phyloP scores from a whole-genome alignment of 1,284 basidiomycete genomes.

The Ceratobasidium sp. region DNA sequence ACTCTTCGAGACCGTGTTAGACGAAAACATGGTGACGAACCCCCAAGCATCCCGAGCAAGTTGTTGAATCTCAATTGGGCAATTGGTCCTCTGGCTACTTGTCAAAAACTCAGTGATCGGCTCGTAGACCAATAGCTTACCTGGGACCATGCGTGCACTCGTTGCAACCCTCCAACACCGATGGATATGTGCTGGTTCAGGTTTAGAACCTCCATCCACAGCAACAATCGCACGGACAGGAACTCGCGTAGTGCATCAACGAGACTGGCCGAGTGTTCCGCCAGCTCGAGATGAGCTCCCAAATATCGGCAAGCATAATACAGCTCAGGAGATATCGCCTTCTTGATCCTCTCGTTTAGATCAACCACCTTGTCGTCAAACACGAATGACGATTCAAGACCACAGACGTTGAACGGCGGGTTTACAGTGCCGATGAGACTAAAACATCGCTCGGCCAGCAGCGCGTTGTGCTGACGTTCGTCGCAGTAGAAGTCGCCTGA shows the following conservation, averaged over 20 bases:
- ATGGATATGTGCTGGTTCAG: neutral
- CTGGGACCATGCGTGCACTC: neutral
- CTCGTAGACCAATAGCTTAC: too few relatives aligned
- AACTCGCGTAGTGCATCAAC: neutral
- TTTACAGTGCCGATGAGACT: neutral
- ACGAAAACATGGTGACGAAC: slow-evolving; percentile 38
- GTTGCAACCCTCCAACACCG: neutral
- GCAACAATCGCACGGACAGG: slow-evolving; percentile 1
- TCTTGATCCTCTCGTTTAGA: neutral
- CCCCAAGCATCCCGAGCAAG: slow-evolving; percentile 29
- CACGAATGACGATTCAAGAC: slow-evolving; percentile 6
- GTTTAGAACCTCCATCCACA: slow-evolving; percentile 37
- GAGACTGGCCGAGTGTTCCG: neutral
- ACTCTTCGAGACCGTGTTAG: slow-evolving; percentile 19
- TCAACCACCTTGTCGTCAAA: neutral
- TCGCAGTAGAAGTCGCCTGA: slow-evolving; percentile 22
- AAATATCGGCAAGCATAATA: slow-evolving; percentile 31
- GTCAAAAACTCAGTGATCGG: neutral
- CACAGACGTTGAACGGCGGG: slow-evolving; percentile 34
- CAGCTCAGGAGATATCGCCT: neutral
- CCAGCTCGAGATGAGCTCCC: neutral
- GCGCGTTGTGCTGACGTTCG: neutral
- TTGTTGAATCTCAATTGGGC: neutral
- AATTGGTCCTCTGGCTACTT: neutral
- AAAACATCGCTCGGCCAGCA: slow-evolving; percentile 1